Base-by-base conservation (phyloP, 176 grass and related monocot genomes). In the Lolium rigidum region DNA sequence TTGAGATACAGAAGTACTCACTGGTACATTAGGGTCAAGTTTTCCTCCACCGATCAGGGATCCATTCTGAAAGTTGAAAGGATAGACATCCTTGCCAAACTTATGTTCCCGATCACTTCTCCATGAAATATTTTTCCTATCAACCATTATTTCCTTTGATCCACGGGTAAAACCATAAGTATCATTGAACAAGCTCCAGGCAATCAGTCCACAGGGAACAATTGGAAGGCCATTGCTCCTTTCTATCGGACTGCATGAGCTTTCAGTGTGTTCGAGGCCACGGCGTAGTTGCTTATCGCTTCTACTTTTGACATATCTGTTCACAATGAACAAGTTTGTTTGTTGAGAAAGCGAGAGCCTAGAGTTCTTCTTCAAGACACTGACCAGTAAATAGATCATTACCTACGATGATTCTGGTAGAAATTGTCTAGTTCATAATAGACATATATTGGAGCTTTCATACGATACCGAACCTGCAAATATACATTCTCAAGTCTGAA, bases 131-230 rank as follows among this genome's bases (percentile, higher is more conserved):
- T 94, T 92, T 86, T 89, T 94, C 50, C 88, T 92, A 35, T 94
- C 95, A 49, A 98, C 63, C 46, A 88, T 90, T 65, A 98, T 74
- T 71, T 85, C 80, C 18, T 14, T 84, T 15, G 84, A 75, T n/a
- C 88, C 88, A 77, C 50, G 69, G 74, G 60, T 78, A 90, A 98
- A 94, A 62, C n/a, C 71, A 83, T 94, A 98, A 15, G 97, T 92
- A 86, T 99, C 97, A 81, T 99, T 99, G 87, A 99, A 99, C 77
- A 99, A 91, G 75, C 92, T 99, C 94, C 94, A 99, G 12, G 97
- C 92, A 67, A 96, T 92, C 86, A 99, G 94, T 54, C 97, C 97
- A 74, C 97, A 99, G 73, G 97, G 97, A 87, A 99, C 81, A 82
- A 99, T 81, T 49, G 92, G 94, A 49, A 78, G 84, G 68, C 93